Evolutionary conservation across 1,139 yeast genomes (phyloP), one percentile per base, ranked within the genome.

Genomic region (Kurtzmaniella quercitrusa): DNA sequence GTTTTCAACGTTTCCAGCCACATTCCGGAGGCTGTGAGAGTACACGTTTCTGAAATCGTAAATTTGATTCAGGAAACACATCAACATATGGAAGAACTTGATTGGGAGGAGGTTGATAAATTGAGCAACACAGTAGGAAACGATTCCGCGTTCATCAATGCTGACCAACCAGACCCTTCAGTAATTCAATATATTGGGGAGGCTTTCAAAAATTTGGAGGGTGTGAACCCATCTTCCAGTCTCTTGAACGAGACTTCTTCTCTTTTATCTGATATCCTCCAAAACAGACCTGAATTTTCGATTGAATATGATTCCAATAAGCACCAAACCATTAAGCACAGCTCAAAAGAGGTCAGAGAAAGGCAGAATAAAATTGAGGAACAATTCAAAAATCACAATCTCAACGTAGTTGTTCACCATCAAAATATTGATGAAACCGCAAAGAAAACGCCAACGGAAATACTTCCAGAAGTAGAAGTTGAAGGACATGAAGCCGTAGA

Each of bases 41-140:
- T 72, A 36, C 70, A 75, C 60, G 79, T 87, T 1, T 70, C 72
- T 46, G 79, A 73, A 39, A 54, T 89, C 34, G 83, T 90, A 0
- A 68, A 65, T 16, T 53, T 87, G 39, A 78, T 89, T 15, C 64
- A 67, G 38, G 53, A 54, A 8, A 62, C 73, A 0, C 50, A 70
- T 27, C 52, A 54, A n/a, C 53, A 57, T 15, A 52, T 65, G 40
- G 70, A 60, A 39, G 59, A 57, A 29, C 40, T 40, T 19, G 52
- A 49, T 33, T 43, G 48, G 54, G 59, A 58, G 15, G 50, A 63
- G 43, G 63, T 62, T 10, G 68, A 66, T 44, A 54, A 55, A 40
- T 53, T 64, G 60, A 50, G 51, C 45, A 48, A 51, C 31, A 46
- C 45, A 17, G 47, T 43, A 16, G 48, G 48, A 9, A 38, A 42